A percentile compares a stretch with the other conserved stretches of the same genome.
These are phyloP conservation scores for Cucurbita moschata DNA, from an alignment of 306 rosid genomes.

Conservation along the genomic window DNA sequence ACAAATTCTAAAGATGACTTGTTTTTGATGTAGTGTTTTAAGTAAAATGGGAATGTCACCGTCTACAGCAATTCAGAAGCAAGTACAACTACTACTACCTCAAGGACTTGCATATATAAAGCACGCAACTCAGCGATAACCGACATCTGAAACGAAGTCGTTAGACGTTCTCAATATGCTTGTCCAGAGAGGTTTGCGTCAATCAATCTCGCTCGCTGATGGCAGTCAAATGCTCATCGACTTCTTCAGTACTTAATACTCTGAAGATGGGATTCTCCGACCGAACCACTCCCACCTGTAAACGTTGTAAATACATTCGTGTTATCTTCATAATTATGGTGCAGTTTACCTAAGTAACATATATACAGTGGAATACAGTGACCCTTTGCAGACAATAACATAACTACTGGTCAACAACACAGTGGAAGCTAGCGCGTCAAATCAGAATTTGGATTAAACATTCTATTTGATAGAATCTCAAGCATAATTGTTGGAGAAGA, in stretches of 20 bases:
- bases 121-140: not conserved
- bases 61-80: not conserved
- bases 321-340: not conserved
- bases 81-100: not conserved
- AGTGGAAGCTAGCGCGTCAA: not conserved
- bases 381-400: not conserved
- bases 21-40: not conserved
- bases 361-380: not conserved
- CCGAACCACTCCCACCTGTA: conserved; percentile 88
- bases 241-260: conserved; percentile 74
- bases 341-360: not conserved
- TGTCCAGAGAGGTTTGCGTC: not conserved
- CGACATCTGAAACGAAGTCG: not conserved
- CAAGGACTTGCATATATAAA: not conserved
- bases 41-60: not conserved
- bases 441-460: not conserved
- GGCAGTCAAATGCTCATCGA: conserved; percentile 97
- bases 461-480: not conserved
- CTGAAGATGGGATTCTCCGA: conserved; percentile 61
- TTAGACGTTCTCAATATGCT: not conserved
- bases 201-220: conserved; percentile 93
- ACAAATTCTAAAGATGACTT: not conserved
- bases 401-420: not conserved
- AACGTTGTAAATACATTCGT: not conserved
- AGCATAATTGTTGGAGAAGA: not conserved